phyloP scores from a whole-genome alignment of 345 rosid species.

The Dovyalis caffra region DNA sequence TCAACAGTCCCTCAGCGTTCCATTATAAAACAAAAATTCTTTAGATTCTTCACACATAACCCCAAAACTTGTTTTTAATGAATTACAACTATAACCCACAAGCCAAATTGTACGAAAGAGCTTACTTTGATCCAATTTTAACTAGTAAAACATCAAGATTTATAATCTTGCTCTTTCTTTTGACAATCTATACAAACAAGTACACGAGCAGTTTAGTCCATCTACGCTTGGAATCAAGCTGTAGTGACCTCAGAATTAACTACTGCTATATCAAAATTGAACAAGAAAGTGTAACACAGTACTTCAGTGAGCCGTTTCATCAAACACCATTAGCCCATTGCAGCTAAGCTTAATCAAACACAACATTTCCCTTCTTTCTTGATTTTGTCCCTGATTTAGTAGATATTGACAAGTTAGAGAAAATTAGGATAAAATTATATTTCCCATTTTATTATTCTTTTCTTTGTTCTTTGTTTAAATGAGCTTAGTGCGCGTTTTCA shows the following conservation, averaged over 20 bases:
- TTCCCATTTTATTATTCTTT: too few species aligned
- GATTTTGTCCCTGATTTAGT: too few species aligned
- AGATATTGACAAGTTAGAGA: too few species aligned
- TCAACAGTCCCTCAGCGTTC: background rate
- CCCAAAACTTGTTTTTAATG: background rate
- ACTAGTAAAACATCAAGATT: background rate
- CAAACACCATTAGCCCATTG: slow-evolving; percentile 1
- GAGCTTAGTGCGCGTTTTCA: too few species aligned
- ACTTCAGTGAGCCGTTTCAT: slow-evolving; percentile 10
- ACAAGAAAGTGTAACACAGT: background rate
- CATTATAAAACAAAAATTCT: background rate
- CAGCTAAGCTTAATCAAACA: background rate
- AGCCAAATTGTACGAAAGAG: background rate
- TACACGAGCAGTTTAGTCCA: background rate
- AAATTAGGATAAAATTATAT: too few species aligned
- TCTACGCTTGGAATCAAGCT: background rate
- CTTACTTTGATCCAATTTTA: background rate
- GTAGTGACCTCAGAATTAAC: background rate
- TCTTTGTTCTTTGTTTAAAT: too few species aligned
- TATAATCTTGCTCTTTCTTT: too few species aligned
- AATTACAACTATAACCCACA: background rate
- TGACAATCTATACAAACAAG: too few species aligned
- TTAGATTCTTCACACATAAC: background rate
- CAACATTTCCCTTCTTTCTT: too few species aligned
- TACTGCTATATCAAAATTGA: background rate